phyloP scores from a whole-genome alignment of 2,329 filamentous ascomycete species.

The Lecanicillium sp. region DNA sequence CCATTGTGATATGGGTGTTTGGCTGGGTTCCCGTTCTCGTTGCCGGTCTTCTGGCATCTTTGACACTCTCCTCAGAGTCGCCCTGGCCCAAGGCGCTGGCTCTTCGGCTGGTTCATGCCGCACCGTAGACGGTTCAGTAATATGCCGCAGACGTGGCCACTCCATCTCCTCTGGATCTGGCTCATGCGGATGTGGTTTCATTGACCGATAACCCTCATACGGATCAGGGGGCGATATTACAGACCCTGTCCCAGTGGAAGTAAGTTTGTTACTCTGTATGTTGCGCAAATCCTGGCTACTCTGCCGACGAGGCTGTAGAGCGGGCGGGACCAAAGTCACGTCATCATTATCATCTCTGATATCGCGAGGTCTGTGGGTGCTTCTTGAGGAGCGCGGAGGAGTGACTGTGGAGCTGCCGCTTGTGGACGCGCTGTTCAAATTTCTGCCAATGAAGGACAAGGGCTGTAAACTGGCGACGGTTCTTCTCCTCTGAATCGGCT shows the following conservation, averaged over 20 bases:
- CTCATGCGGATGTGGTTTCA: conserved; percentile 8
- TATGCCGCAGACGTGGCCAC: conserved; percentile 7
- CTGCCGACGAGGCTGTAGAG: conserved; percentile 6
- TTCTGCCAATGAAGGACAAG: neutral
- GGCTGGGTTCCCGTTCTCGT: neutral
- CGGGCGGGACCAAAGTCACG: conserved; percentile 3
- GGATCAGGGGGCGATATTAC: conserved; percentile 1
- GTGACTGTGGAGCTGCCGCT: conserved; percentile 8
- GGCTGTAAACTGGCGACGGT: conserved; percentile 7
- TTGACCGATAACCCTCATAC: conserved; percentile 1
- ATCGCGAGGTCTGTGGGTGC: neutral
- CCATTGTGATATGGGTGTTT: neutral
- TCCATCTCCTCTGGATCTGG: conserved; percentile 3
- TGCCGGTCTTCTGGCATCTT: neutral
- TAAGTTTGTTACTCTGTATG: neutral
- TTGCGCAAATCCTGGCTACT: neutral
- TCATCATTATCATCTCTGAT: neutral
- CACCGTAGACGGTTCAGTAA: neutral
- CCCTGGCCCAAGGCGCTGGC: conserved; percentile 5
- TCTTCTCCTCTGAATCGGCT: conserved; percentile 6
- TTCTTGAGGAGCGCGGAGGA: neutral
- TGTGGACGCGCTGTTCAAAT: neutral
- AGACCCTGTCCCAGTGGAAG: neutral
- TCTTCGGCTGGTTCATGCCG: neutral
- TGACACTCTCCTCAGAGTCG: conserved; percentile 3